phyloP scores from a whole-genome alignment of 495 filamentous ascomycete genomes.

The Tuber indicum region DNA sequence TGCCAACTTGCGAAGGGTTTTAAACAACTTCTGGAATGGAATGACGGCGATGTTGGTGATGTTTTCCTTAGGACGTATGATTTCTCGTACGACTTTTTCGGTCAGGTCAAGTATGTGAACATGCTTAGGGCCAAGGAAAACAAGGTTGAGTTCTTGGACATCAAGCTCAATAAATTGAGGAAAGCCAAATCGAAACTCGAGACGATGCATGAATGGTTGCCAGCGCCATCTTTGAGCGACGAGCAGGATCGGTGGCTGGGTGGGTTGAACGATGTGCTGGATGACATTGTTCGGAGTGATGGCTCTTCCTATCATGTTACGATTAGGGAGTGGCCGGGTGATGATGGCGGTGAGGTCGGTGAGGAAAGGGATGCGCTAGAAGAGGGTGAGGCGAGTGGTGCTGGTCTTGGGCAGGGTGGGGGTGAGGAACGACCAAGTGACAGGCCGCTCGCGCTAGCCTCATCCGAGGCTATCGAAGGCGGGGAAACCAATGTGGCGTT shows the following conservation, averaged over 20 bases:
- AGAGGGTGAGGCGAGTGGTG: neutral
- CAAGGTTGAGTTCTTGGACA: constrained; percentile 32
- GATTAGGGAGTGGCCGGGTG: constrained; percentile 22
- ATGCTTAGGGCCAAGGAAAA: constrained; percentile 46
- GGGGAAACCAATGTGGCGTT: neutral
- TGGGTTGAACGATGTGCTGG: constrained; percentile 25
- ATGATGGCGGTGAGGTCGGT: constrained; percentile 55
- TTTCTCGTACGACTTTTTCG: constrained; percentile 69
- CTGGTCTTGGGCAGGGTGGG: neutral
- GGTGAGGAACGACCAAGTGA: constrained; percentile 3
- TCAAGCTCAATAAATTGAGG: constrained; percentile 16
- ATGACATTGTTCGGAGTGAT: constrained; percentile 17
- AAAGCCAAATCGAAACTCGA: constrained; percentile 18
- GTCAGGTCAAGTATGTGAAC: constrained; percentile 51
- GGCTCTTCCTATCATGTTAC: constrained; percentile 21
- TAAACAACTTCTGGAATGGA: constrained; percentile 63
- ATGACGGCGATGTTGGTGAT: constrained; percentile 72
- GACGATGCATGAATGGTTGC: constrained; percentile 21
- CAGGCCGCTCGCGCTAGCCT: neutral
- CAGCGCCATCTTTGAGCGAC: constrained; percentile 6
- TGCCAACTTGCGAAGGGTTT: constrained; percentile 68
- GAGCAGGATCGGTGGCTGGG: constrained; percentile 32
- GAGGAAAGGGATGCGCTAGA: constrained; percentile 52
- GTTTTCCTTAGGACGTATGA: constrained; percentile 75
- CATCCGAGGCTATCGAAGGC: neutral